Base-by-base conservation (phyloP, 768 basidiomycete genomes). In the Naematelia aurantialba region DNA sequence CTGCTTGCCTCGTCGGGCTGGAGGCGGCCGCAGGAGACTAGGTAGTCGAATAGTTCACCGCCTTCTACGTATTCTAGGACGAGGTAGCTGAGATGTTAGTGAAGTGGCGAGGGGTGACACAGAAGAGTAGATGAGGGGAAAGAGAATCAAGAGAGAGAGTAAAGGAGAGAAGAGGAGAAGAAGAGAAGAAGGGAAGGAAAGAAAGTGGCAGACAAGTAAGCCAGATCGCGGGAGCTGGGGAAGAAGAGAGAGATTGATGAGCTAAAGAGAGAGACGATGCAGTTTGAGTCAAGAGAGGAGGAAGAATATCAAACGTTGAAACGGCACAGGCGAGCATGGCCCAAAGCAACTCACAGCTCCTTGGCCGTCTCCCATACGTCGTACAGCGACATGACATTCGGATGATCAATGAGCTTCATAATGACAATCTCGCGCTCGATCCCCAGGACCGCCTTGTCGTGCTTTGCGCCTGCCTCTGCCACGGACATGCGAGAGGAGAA, bases 321-420 rank as follows among this genome's bases (percentile, higher is more conserved):
- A n/a, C n/a, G n/a, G n/a, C 25, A 48, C 12, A 22, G 21, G 47
- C 10, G 10, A 25, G 50, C 11, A 52, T 12, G 13, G 52, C 24
- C 17, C 14, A 10, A 29, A 42, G n/a, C 30, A 21, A 69, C 79
- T 63, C 42, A 81, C 79, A 97, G 85, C 66, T 94, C 89, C 70
- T 83, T 86, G 44, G 89, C 85, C 73, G 89, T 89, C 79, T 97
- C 91, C 78, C 89, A 96, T 55, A 97, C 93, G 73, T 98, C 93
- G 78, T 90, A 92, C 42, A 98, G 87, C 61, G 88, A 85, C 81
- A 97, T 85, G 68, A 98, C 91, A 78, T 96, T 96, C 1, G 91
- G 93, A 74, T 98, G 93, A 71, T 93, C 89, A 86, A 98, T 92
- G 68, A 97, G 87, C 77, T 97, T 98, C 93, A 98, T 94, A 86